Percentiles rank a stretch among this genome's conserved stretches.
phyloP scores from a whole-genome alignment of 306 rosid genomes.

The Cucurbita maxima region DNA sequence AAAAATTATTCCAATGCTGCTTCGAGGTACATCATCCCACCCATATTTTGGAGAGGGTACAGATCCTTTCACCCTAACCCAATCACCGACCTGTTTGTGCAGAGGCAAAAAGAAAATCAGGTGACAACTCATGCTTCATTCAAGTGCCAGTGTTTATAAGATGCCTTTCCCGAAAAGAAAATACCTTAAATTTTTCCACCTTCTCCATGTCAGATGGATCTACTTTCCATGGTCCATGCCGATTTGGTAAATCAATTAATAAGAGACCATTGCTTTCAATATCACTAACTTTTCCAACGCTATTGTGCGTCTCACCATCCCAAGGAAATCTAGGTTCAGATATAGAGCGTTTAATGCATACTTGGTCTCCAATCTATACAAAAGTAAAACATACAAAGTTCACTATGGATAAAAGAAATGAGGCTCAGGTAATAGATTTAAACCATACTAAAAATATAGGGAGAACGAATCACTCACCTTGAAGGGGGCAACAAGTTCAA shows the following conservation, averaged over 20 bases:
- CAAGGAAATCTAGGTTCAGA: constrained; percentile 98
- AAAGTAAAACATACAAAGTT: constrained; percentile 10
- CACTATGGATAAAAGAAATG: constrained; percentile 2
- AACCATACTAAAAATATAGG: neutral
- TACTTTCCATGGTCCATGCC: constrained; percentile 95
- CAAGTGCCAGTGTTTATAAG: neutral
- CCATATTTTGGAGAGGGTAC: constrained; percentile 97
- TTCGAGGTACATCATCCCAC: constrained; percentile 92
- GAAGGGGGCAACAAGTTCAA: constrained; percentile 83
- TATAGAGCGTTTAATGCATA: constrained; percentile 92
- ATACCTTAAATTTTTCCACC: constrained; percentile 89
- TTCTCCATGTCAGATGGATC: constrained; percentile 99
- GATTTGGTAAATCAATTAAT: constrained; percentile 71
- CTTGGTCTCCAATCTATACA: constrained; percentile 73
- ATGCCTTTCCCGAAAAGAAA: neutral
- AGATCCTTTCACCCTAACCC: constrained; percentile 96
- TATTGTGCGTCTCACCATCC: constrained; percentile 99
- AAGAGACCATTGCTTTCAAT: constrained; percentile 96
- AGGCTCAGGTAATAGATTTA: neutral
- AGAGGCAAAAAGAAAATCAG: neutral
- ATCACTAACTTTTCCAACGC: constrained; percentile 91
- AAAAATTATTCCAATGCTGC: constrained; percentile 81
- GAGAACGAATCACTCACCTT: constrained; percentile 32
- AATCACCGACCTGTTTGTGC: constrained; percentile 68
- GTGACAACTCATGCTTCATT: neutral